phyloP scores from a whole-genome alignment of 768 basidiomycete genomes.

The Favolaschia claudopus region DNA sequence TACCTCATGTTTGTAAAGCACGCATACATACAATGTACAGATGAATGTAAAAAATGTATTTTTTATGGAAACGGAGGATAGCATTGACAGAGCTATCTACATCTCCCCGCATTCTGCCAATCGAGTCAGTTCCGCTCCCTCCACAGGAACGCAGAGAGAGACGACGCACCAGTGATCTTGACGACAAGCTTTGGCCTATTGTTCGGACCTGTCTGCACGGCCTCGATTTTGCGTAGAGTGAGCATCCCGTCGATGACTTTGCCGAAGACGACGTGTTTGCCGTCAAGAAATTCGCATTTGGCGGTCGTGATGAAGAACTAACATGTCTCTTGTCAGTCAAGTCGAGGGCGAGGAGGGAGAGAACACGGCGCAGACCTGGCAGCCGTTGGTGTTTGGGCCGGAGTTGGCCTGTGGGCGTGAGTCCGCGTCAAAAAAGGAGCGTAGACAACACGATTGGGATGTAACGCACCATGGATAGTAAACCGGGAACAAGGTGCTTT shows the following conservation, averaged over 20 bases:
- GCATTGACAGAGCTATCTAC: constrained; percentile 32
- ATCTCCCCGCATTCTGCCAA: constrained; percentile 48
- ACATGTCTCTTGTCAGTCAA: background rate
- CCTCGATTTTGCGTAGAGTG: constrained; percentile 94
- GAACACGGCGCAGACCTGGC: constrained; percentile 60
- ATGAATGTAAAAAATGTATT: constrained; percentile 8
- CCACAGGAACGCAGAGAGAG: background rate
- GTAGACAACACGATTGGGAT: constrained; percentile 2
- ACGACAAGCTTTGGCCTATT: constrained; percentile 89
- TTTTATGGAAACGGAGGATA: too few relatives aligned
- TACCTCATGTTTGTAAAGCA: too few relatives aligned
- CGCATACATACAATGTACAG: background rate
- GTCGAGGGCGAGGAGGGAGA: background rate
- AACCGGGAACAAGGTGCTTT: constrained; percentile 86
- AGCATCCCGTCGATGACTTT: constrained; percentile 93
- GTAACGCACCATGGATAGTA: constrained; percentile 86
- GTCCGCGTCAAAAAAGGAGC: background rate
- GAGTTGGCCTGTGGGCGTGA: constrained; percentile 82
- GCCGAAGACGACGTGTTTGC: constrained; percentile 93
- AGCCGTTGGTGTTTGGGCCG: constrained; percentile 93
- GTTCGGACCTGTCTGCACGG: constrained; percentile 90
- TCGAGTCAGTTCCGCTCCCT: background rate
- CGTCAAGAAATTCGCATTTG: constrained; percentile 95
- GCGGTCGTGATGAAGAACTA: constrained; percentile 98
- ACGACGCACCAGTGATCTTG: constrained; percentile 80